Conservation (phyloP, 108 stramenopile genomes). For the Skeletonema tropicum region DNA sequence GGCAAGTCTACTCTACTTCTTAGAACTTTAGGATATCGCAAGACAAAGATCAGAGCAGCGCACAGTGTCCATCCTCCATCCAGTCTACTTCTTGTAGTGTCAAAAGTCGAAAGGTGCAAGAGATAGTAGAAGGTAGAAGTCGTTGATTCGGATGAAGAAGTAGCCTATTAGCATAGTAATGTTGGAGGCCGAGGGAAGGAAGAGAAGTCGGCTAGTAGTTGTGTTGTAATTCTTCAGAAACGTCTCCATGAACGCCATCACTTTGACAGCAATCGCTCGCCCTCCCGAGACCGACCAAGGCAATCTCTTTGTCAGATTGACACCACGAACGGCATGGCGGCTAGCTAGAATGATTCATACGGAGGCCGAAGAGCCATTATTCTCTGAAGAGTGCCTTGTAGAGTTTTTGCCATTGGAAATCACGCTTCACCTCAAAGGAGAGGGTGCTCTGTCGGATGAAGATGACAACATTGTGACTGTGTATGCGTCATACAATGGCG, state of each 20-base stretch:
- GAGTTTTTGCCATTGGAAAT: conserved; percentile 52
- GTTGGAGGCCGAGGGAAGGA: too few relatives aligned
- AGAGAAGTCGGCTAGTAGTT: background rate
- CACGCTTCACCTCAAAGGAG: conserved; percentile 9
- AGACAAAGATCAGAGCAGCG: too few relatives aligned
- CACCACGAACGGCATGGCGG: conserved; percentile 24
- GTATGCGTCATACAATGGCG: conserved; percentile 77
- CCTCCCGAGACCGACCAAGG: conserved; percentile 33
- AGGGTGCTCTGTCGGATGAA: background rate
- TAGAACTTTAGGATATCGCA: too few relatives aligned
- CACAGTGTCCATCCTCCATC: too few relatives aligned
- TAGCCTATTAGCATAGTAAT: too few relatives aligned
- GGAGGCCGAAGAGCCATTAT: background rate
- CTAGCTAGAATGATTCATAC: conserved; percentile 9
- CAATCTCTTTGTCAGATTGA: conserved; percentile 34
- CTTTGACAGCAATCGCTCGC: conserved; percentile 29
- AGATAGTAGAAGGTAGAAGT: too few relatives aligned
- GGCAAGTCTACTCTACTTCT: too few relatives aligned
- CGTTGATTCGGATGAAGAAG: too few relatives aligned
- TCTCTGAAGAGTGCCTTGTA: conserved; percentile 10
- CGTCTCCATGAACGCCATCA: background rate
- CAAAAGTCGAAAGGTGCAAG: too few relatives aligned
- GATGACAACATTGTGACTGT: conserved; percentile 30
- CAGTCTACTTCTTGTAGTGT: too few relatives aligned
- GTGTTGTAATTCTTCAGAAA: background rate